Percentiles rank a stretch among this genome's conserved stretches.
phyloP scores from a whole-genome alignment of 2,329 filamentous ascomycete genomes.

The Sclerotinia borealis region DNA sequence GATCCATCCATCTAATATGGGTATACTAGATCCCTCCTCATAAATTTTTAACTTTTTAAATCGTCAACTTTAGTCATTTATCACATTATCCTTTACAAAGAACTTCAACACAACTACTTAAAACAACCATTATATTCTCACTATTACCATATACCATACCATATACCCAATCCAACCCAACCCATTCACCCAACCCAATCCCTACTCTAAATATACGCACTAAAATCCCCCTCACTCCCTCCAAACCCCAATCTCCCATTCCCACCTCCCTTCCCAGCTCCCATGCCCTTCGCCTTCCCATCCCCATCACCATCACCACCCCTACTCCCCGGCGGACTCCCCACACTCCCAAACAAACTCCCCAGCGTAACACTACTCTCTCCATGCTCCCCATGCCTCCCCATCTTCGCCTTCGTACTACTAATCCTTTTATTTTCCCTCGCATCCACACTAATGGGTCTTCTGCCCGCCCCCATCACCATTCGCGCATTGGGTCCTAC shows the following conservation, averaged over 20 bases:
- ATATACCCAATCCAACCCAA: too few species aligned
- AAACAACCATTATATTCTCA: too few species aligned
- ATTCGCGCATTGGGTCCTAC: conserved; percentile 17
- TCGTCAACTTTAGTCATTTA: too few species aligned
- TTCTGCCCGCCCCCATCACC: conserved; percentile 17
- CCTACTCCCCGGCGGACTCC: neutral
- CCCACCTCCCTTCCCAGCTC: neutral
- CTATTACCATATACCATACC: neutral
- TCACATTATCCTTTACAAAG: too few species aligned
- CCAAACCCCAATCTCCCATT: neutral
- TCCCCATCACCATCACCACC: neutral
- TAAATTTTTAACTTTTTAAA: too few species aligned
- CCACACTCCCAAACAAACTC: neutral
- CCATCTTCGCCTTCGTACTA: conserved; percentile 17
- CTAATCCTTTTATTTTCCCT: conserved; percentile 11
- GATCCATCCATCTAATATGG: too few species aligned
- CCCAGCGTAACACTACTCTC: neutral
- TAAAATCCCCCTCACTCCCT: conserved; percentile 1
- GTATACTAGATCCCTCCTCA: too few species aligned
- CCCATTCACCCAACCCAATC: neutral
- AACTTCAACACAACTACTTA: too few species aligned
- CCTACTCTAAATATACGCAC: neutral
- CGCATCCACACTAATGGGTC: conserved; percentile 26
- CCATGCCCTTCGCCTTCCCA: too few species aligned
- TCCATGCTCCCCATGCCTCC: conserved; percentile 12